Conservation (phyloP, 108 stramenopile genomes). For the Skeletonema grethae region DNA sequence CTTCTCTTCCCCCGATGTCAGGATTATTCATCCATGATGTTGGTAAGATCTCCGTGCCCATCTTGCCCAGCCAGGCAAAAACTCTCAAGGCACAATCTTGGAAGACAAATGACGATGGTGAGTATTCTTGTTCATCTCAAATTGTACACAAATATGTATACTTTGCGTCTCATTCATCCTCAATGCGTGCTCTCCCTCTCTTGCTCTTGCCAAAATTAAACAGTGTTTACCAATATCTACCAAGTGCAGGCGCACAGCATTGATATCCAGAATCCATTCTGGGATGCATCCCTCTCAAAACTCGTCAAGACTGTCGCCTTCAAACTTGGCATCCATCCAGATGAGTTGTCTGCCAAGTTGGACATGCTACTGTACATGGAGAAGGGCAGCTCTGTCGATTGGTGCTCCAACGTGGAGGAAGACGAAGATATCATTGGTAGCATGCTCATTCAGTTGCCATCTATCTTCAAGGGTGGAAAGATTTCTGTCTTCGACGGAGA, state of each 20-base stretch:
- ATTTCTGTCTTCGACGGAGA: constrained; percentile 3
- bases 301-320: neutral
- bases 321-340: constrained; percentile 4
- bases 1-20: neutral
- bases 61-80: neutral
- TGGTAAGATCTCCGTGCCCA: constrained; percentile 1
- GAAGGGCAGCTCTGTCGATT: constrained; percentile 12
- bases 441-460: constrained; percentile 16
- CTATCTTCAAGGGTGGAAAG: constrained; percentile 5
- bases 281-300: neutral
- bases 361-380: constrained; percentile 17
- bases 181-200: neutral
- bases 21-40: neutral
- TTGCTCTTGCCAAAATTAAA: neutral
- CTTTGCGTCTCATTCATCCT: neutral
- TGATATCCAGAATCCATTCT: neutral
- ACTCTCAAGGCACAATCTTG: neutral
- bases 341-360: constrained; percentile 9
- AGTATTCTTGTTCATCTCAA: neutral
- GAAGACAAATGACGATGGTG: constrained; percentile 4
- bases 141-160: neutral
- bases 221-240: neutral
- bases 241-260: neutral
- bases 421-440: constrained; percentile 9
- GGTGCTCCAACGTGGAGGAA: constrained; percentile 10